These are phyloP conservation scores for Leccinum subgranulosum DNA, from an alignment of 768 basidiomycete species.

Conservation along the genomic window DNA sequence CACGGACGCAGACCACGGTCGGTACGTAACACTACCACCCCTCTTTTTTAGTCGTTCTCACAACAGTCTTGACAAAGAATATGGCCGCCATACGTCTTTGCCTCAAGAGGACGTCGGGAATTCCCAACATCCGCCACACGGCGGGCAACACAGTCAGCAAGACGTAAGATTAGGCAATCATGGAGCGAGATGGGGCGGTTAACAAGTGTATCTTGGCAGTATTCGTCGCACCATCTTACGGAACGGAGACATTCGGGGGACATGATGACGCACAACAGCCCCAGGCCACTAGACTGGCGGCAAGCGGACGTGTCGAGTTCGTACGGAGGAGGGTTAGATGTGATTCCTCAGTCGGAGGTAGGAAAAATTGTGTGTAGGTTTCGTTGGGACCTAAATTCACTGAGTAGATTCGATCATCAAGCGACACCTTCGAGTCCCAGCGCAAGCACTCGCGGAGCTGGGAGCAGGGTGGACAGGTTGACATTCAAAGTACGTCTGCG, in stretches of 20 bases:
- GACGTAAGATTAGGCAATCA: constrained; percentile 29
- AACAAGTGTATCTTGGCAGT: constrained; percentile 22
- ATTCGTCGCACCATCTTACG: constrained; percentile 32
- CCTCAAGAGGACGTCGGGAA: constrained; percentile 30
- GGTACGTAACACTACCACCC: constrained; percentile 27
- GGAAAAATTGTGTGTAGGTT: constrained; percentile 10
- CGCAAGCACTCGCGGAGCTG: constrained; percentile 64
- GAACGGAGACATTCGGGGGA: constrained; percentile 32
- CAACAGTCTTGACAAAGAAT: constrained; percentile 25
- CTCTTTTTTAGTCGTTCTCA: constrained; percentile 16
- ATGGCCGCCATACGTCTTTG: constrained; percentile 31
- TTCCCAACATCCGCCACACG: constrained; percentile 29
- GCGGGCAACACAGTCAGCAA: constrained; percentile 29
- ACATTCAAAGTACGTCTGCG: constrained; percentile 25
- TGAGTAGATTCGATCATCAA: constrained; percentile 36
- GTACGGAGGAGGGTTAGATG: constrained; percentile 27
- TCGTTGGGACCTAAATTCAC: constrained; percentile 30
- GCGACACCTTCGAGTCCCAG: constrained; percentile 37
- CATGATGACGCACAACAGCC: constrained; percentile 34
- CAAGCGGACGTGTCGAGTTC: constrained; percentile 32
- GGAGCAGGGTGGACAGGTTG: constrained; percentile 47
- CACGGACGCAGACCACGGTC: constrained; percentile 33
- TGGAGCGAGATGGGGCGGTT: constrained; percentile 17
- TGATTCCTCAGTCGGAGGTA: constrained; percentile 35
- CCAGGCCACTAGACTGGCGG: constrained; percentile 33